phyloP scores from a whole-genome alignment of 2,329 filamentous ascomycete genomes.

The Colletotrichum siamense region DNA sequence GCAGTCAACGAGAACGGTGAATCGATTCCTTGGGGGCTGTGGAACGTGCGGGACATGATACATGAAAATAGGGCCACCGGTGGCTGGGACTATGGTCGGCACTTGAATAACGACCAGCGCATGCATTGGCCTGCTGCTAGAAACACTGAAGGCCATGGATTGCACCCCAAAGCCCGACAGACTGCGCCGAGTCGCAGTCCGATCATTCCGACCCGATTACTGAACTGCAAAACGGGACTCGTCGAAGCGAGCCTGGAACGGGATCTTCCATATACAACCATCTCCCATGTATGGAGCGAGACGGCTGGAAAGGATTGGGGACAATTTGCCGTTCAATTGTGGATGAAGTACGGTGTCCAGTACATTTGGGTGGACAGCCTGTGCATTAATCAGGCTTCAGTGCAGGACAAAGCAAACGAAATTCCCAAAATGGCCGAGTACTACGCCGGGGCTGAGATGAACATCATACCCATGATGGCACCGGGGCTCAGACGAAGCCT shows the following conservation, averaged over 20 bases:
- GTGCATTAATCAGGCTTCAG: background rate
- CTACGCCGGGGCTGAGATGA: background rate
- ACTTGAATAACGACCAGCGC: background rate
- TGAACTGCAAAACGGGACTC: background rate
- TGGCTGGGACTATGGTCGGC: background rate
- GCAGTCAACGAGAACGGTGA: background rate
- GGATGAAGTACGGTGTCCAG: background rate
- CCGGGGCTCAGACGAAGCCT: background rate
- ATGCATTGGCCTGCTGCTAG: background rate
- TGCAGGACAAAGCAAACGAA: background rate
- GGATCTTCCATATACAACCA: background rate
- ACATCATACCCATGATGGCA: background rate
- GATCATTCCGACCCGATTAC: background rate
- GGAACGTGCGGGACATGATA: background rate
- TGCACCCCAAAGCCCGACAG: background rate
- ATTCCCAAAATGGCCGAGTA: background rate
- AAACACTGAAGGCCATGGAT: background rate
- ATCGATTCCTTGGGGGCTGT: background rate
- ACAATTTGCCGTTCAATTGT: background rate
- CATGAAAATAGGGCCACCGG: background rate
- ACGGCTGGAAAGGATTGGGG: background rate
- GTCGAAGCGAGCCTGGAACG: background rate
- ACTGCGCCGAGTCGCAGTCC: fast-evolving
- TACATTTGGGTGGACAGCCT: background rate
- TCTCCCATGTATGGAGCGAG: background rate